phyloP scores from a whole-genome alignment of 2,329 filamentous ascomycete genomes.

The Trichoderma gracile region DNA sequence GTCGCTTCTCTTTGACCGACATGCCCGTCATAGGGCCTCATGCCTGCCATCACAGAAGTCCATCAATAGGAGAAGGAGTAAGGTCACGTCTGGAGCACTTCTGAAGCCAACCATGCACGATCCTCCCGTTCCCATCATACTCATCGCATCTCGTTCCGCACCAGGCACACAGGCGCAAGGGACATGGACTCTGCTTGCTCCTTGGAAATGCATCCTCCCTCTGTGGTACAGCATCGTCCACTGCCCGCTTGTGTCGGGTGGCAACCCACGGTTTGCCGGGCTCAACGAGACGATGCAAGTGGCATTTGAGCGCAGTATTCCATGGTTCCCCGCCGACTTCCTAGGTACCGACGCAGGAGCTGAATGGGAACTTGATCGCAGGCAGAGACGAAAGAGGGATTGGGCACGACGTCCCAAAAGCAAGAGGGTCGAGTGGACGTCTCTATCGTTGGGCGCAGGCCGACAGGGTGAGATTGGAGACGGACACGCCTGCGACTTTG shows the following conservation, averaged over 20 bases:
- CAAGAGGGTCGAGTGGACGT: constrained; percentile 74
- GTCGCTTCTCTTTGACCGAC: constrained; percentile 66
- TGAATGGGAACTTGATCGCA: constrained; percentile 71
- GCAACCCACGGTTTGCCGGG: constrained; percentile 80
- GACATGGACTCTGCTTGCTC: constrained; percentile 80
- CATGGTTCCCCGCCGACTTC: constrained; percentile 87
- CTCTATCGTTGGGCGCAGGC: constrained; percentile 70
- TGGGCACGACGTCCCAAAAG: constrained; percentile 82
- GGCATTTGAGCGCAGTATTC: constrained; percentile 71
- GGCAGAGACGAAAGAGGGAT: constrained; percentile 69
- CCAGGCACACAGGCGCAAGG: constrained; percentile 57
- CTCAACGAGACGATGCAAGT: constrained; percentile 78
- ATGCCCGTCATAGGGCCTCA: constrained; percentile 63
- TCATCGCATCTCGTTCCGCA: constrained; percentile 61
- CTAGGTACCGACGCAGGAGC: constrained; percentile 77
- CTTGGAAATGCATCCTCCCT: constrained; percentile 84
- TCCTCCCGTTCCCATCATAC: constrained; percentile 73
- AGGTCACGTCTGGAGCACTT: constrained; percentile 61
- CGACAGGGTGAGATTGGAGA: constrained; percentile 79
- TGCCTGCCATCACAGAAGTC: constrained; percentile 73
- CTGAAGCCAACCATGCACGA: constrained; percentile 62
- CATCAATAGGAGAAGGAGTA: constrained; percentile 73
- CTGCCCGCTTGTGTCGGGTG: constrained; percentile 74
- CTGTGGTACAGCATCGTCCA: constrained; percentile 88
- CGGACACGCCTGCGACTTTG: constrained; percentile 84